phyloP scores from a whole-genome alignment of 2,329 filamentous ascomycete species.

The Beauveria varroae region DNA sequence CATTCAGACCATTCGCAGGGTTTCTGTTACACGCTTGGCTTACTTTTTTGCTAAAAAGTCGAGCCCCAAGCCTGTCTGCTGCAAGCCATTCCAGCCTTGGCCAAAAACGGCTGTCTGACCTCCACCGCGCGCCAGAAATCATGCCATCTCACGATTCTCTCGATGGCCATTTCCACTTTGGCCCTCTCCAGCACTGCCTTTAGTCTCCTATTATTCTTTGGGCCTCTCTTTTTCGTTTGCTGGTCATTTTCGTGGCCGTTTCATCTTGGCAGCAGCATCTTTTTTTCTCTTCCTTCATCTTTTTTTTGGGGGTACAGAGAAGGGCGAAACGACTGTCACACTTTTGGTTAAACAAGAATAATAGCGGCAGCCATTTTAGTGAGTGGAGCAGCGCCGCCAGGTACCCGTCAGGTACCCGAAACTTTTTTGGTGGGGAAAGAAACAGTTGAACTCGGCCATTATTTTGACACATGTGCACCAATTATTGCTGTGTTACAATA shows the following conservation, averaged over 20 bases:
- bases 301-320: background rate
- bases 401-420: too few species aligned
- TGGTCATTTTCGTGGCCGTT: background rate
- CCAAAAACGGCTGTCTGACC: background rate
- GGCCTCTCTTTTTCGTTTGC: background rate
- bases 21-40: background rate
- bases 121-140: slow-evolving; percentile 11
- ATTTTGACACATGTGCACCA: too few species aligned
- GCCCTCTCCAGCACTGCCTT: background rate
- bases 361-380: too few species aligned
- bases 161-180: slow-evolving; percentile 8
- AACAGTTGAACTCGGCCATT: too few species aligned
- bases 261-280: background rate
- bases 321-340: too few species aligned
- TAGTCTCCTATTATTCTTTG: background rate
- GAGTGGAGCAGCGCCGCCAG: too few species aligned
- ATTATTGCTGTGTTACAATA: too few species aligned
- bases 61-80: background rate
- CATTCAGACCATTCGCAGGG: background rate
- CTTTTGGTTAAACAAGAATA: too few species aligned
- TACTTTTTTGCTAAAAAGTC: background rate
- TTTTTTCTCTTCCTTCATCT: background rate
- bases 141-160: slow-evolving; percentile 10
- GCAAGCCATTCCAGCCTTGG: slow-evolving; percentile 8
- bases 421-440: too few species aligned